A percentile compares a stretch with the other conserved stretches of the same genome.
Evolutionary conservation across 176 grass and related monocot genomes (phyloP).

Genomic region (Themeda triandra): DNA sequence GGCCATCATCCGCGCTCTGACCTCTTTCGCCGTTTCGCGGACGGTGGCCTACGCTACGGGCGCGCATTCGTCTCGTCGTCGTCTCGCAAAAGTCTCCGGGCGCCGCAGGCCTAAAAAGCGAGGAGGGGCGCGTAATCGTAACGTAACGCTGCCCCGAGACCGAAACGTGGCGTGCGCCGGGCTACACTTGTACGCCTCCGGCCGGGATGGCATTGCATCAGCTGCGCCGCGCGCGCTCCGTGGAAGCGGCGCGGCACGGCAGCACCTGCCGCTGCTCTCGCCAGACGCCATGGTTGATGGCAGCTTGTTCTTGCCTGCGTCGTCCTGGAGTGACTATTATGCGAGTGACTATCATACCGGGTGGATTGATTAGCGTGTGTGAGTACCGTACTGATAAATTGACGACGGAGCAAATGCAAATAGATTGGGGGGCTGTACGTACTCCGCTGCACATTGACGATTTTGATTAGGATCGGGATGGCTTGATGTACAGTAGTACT

Average conservation of each 20-base stretch:
- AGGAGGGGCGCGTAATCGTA: background rate
- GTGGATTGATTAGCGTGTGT: background rate
- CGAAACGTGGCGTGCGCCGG: background rate
- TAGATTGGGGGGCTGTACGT: too few species aligned
- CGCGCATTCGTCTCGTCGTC: too few species aligned
- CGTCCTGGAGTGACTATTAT: too few species aligned
- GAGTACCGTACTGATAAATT: background rate
- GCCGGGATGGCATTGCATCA: background rate
- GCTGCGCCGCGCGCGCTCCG: background rate
- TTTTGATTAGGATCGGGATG: background rate
- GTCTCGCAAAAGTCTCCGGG: background rate
- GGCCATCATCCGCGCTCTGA: background rate
- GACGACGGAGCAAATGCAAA: background rate
- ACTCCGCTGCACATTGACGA: background rate
- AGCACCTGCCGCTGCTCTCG: background rate
- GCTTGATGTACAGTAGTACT: background rate
- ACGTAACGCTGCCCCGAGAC: background rate
- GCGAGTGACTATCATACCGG: background rate
- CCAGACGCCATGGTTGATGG: background rate
- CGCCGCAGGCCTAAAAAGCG: background rate
- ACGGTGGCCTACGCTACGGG: too few species aligned
- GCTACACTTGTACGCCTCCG: background rate
- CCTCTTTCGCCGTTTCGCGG: background rate
- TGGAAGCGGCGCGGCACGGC: background rate
- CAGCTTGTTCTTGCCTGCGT: too few species aligned